Conservation (phyloP, 495 filamentous ascomycete genomes). For the Physcia stellaris region DNA sequence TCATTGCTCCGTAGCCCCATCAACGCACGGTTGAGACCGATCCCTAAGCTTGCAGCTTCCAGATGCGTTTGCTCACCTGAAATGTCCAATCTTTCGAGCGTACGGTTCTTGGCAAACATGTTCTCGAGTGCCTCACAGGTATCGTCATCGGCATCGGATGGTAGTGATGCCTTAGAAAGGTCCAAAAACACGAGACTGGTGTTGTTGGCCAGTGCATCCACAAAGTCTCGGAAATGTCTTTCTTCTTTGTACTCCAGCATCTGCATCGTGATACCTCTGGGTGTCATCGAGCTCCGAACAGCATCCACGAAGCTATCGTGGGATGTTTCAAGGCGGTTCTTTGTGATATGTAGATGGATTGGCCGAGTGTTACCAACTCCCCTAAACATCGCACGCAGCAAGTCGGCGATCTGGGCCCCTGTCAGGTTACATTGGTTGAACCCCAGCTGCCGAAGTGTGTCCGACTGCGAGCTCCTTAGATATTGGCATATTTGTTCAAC, state of each 20-base stretch:
- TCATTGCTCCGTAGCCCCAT: constrained; percentile 63
- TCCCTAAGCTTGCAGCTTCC: constrained; percentile 73
- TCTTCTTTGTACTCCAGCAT: constrained; percentile 80
- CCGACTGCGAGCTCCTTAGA: constrained; percentile 47
- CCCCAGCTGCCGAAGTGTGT: constrained; percentile 49
- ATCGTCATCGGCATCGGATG: constrained; percentile 59
- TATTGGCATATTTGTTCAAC: constrained; percentile 49
- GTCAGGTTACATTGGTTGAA: constrained; percentile 73
- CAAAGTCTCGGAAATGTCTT: constrained; percentile 53
- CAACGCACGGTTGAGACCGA: constrained; percentile 66
- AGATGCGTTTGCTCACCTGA: constrained; percentile 82
- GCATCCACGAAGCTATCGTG: constrained; percentile 56
- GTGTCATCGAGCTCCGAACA: constrained; percentile 49
- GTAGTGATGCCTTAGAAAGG: constrained; percentile 76
- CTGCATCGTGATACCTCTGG: constrained; percentile 61
- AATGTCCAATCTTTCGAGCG: constrained; percentile 66
- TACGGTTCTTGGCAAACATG: constrained; percentile 68
- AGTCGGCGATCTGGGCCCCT: constrained; percentile 59
- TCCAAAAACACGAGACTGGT: constrained; percentile 66
- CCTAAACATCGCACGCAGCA: constrained; percentile 59
- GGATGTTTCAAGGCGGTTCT: constrained; percentile 65
- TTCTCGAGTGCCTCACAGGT: constrained; percentile 59
- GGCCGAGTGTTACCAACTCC: constrained; percentile 38
- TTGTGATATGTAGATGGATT: constrained; percentile 65
- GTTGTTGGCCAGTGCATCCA: constrained; percentile 59